These are phyloP conservation scores for Candida verbasci DNA, from an alignment of 805 yeast genomes.

Conservation along the genomic window DNA sequence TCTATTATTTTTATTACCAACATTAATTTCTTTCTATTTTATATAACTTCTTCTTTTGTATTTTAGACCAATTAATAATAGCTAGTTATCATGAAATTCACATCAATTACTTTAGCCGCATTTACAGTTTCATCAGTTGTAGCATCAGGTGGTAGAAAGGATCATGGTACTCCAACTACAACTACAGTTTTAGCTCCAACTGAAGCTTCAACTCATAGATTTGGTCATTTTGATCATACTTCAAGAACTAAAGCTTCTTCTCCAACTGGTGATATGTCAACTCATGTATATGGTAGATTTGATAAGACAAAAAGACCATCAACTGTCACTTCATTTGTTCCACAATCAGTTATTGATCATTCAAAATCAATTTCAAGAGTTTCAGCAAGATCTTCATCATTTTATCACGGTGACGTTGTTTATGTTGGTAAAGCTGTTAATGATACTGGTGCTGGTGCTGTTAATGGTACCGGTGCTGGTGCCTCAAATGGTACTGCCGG, in stretches of 20 bases:
- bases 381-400: constrained; percentile 5
- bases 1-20: background rate
- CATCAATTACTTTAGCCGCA: constrained; percentile 1
- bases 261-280: constrained; percentile 1
- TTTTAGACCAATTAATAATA: background rate
- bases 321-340: constrained; percentile 3
- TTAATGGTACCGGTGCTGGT: constrained; percentile 5
- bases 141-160: constrained; percentile 5
- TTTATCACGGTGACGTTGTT: constrained; percentile 6
- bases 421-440: constrained; percentile 1
- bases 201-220: constrained; percentile 2
- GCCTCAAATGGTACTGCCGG: constrained; percentile 5
- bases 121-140: constrained; percentile 1
- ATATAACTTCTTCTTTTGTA: background rate
- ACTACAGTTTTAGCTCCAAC: constrained; percentile 6
- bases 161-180: constrained; percentile 4
- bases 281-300: constrained; percentile 7
- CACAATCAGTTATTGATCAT: constrained; percentile 2
- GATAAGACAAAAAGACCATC: constrained; percentile 4
- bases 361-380: constrained; percentile 4
- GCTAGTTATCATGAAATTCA: constrained; percentile 2
- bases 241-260: constrained; percentile 4
- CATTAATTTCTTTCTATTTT: background rate
- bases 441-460: constrained; percentile 5
- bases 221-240: constrained; percentile 5